Percentiles rank a stretch among this genome's conserved stretches.
Conservation (phyloP, 306 rosid genomes). For the Sechiopsis laciniata region DNA sequence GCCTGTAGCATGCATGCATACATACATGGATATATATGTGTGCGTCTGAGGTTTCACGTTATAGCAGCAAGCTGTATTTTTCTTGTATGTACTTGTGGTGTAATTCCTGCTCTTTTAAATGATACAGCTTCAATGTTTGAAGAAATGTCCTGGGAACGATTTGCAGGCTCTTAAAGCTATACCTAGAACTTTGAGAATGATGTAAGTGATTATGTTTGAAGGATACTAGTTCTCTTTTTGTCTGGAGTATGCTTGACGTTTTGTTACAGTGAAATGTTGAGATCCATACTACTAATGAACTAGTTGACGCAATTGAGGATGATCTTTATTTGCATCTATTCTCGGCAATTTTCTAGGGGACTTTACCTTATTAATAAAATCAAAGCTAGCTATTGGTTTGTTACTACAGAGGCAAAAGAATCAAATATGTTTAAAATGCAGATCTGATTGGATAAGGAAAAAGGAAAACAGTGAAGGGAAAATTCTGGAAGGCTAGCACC, state of each 20-base stretch:
- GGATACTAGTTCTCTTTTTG: constrained; percentile 6
- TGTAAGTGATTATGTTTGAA: constrained; percentile 46
- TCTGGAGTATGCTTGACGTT: neutral
- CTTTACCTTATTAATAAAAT: neutral
- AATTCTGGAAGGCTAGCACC: neutral
- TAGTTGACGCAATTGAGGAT: neutral
- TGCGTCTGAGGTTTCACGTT: neutral
- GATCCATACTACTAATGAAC: neutral
- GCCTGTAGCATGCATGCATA: neutral
- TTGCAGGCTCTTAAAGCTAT: constrained; percentile 80
- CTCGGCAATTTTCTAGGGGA: neutral
- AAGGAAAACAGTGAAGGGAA: neutral
- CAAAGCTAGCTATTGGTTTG: neutral
- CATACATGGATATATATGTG: neutral
- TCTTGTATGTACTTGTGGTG: neutral
- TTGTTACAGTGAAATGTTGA: neutral
- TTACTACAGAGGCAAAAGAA: neutral
- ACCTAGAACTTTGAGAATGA: constrained; percentile 95
- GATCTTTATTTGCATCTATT: neutral
- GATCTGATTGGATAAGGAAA: neutral
- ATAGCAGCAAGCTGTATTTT: neutral
- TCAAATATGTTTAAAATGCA: neutral
- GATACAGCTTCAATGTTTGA: constrained; percentile 72
- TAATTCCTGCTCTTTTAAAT: constrained; percentile 22
- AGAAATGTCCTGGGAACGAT: constrained; percentile 73